Base-by-base conservation (phyloP, 2,329 filamentous ascomycete genomes). In the Aureobasidium sp. region DNA sequence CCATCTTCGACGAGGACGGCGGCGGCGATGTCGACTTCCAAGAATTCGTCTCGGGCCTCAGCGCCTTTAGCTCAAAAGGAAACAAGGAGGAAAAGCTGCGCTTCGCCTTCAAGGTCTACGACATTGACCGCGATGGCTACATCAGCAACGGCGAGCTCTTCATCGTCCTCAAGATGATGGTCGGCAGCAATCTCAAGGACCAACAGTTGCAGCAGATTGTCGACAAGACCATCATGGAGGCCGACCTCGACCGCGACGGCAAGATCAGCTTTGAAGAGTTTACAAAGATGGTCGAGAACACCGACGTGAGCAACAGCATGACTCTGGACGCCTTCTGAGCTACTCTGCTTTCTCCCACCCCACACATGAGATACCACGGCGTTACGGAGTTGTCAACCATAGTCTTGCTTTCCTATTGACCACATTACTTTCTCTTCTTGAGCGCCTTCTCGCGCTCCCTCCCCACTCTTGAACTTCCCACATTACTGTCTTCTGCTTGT, bases 101-200 rank as follows among this genome's bases (percentile, higher is more conserved):
- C 61, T 99, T 99, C 73, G 94, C 94, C 48, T 99, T 99, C 85
- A 96, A 97, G 77, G 94, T 99, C 65, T 99, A 99, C 82, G 94
- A 99, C 76, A 97, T 99, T 72, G 94, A 99, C 77, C 90, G 94
- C 64, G 94, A 99, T 76, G 94, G 94, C 27, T 99, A 90, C 79
- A 99, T 99, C 73, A 96, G 90, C 80, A 99, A 99, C 77, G 94
- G 94, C 71, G 94, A 99, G 81, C 84, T 99, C 57, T 99, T 97
- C 77, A 97, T 99, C 71, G 94, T 99, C 72, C 83, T 99, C 71
- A 99, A 99, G 88, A 99, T 99, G 94, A 99, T 99, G 94, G 94
- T 99, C 57, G 94, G 94, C 64, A 97, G 90, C 80, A 99, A 99
- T 77, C 80, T 99, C 72, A 99, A 99, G 83, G 94, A 99, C 76